Base-by-base conservation (phyloP, 371 early-diverging fungal species). In the Lichtheimia hyalospora region DNA sequence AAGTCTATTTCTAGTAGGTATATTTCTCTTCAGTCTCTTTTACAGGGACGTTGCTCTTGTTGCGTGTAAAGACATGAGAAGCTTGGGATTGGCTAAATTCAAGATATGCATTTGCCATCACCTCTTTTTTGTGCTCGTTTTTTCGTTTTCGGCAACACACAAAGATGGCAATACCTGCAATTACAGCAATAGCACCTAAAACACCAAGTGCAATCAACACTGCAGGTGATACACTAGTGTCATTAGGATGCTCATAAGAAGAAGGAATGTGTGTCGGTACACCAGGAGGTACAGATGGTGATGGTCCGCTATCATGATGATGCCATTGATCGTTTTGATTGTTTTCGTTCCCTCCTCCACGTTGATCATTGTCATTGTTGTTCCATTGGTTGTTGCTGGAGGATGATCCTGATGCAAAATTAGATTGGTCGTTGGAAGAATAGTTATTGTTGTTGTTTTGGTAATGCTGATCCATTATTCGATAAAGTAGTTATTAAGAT, bases 21-120 rank as follows among this genome's bases (percentile, higher is more conserved):
- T 58, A 49, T 4, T 41, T 46, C 12, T 52, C 53, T 20, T 60
- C 60, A 21, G 40, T 60, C 3, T 24, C 18, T 46, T 60, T 60
- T 18, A 39, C 27, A 12, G 60, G 60, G 7, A 52, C 62, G 23
- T 53, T 40, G 13, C 25, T 52, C n/a, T 66, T 66, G 40, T 60
- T 50, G 42, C 61, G 60, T 10, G 57, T 34, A 27, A 58, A 58
- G 20, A 49, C 58, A 58, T 39, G 40, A 0, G 58, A 58, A 10
- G 63, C 13, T 51, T 68, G 68, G 28, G 66, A 69, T 28, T 58
- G 65, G 24, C 68, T 68, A 27, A 68, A 71, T 27, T 71, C 69
- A 15, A 71, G 62, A 42, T 64, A 68, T 15, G 72, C 72, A 49
- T 68, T 66, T 15, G 72, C 69, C 69, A 71, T 71, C 27, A 62